Conservation (phyloP, 2,329 filamentous ascomycete species). For the Aureobasidium mangrovei region DNA sequence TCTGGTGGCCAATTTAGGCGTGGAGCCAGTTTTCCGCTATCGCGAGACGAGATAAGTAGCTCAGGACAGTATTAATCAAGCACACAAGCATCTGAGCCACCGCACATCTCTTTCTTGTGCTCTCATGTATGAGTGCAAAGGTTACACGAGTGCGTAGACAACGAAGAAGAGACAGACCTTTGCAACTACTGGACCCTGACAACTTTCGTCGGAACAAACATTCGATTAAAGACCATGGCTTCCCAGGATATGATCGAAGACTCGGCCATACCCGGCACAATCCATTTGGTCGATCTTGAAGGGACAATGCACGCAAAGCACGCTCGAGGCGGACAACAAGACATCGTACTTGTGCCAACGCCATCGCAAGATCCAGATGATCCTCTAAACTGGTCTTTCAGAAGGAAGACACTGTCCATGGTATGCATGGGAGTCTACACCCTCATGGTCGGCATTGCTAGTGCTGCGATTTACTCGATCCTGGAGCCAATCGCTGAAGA, state of each 20-base stretch:
- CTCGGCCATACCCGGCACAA: slow-evolving; percentile 30
- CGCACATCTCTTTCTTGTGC: no score
- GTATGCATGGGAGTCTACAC: slow-evolving; percentile 40
- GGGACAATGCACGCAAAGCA: slow-evolving; percentile 31
- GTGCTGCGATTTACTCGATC: slow-evolving; percentile 43
- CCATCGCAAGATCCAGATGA: slow-evolving; percentile 40
- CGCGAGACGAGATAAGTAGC: no score
- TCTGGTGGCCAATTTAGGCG: neutral
- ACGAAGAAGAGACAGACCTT: no score
- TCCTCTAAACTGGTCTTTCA: slow-evolving; percentile 38
- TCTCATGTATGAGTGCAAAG: no score
- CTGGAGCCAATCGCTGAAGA: slow-evolving; percentile 39
- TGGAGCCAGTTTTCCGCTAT: neutral
- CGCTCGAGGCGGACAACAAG: slow-evolving; percentile 25
- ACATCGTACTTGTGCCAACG: slow-evolving; percentile 35
- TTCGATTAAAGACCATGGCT: neutral
- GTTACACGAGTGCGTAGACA: no score
- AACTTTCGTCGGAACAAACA: no score
- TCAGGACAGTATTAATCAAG: no score
- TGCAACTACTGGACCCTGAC: no score
- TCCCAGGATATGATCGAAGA: neutral
- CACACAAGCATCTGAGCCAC: no score
- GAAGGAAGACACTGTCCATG: slow-evolving; percentile 36
- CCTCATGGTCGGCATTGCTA: slow-evolving; percentile 41
- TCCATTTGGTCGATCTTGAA: slow-evolving; percentile 35